phyloP scores from a whole-genome alignment of 2,329 filamentous ascomycete genomes.

The Phialocephala subalpina region DNA sequence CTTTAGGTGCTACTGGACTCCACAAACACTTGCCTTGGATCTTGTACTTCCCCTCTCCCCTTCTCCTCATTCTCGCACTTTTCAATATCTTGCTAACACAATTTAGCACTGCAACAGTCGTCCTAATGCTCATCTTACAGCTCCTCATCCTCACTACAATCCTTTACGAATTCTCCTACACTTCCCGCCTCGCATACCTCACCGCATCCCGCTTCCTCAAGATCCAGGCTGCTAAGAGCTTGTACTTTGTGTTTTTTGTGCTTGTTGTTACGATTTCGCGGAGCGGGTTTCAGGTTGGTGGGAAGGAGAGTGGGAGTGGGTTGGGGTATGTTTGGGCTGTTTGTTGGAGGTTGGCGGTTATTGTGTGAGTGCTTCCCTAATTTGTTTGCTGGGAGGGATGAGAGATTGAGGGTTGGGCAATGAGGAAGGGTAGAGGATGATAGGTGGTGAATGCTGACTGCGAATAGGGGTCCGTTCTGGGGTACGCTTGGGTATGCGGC shows the following conservation, averaged over 20 bases:
- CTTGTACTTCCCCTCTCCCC: not conserved
- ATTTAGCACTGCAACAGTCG: not conserved
- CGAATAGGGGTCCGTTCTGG: slow-evolving; percentile 1
- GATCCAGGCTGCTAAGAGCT: slow-evolving; percentile 5
- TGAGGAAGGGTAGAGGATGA: no score
- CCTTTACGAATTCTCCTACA: slow-evolving; percentile 8
- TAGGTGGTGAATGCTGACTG: not conserved
- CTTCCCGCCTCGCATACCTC: slow-evolving; percentile 4
- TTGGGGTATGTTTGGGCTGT: not conserved
- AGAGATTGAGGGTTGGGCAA: no score
- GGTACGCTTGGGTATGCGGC: slow-evolving; percentile 6
- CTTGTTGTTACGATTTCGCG: not conserved
- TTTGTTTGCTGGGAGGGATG: not conserved
- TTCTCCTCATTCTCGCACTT: not conserved
- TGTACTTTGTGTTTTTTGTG: slow-evolving; percentile 5
- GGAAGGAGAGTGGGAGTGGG: not conserved
- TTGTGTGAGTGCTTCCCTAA: slow-evolving; percentile 13
- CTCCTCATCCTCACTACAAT: slow-evolving; percentile 8
- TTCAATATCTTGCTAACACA: not conserved
- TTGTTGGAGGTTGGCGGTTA: not conserved
- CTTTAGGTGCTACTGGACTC: not conserved
- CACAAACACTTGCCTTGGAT: slow-evolving; percentile 8
- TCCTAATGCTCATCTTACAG: slow-evolving; percentile 9
- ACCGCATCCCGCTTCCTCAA: slow-evolving; percentile 6
- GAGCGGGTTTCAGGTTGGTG: not conserved